A percentile compares a stretch with the other conserved stretches of the same genome.
Conservation (phyloP, 495 filamentous ascomycete genomes). For the Cairneyella variabilis region DNA sequence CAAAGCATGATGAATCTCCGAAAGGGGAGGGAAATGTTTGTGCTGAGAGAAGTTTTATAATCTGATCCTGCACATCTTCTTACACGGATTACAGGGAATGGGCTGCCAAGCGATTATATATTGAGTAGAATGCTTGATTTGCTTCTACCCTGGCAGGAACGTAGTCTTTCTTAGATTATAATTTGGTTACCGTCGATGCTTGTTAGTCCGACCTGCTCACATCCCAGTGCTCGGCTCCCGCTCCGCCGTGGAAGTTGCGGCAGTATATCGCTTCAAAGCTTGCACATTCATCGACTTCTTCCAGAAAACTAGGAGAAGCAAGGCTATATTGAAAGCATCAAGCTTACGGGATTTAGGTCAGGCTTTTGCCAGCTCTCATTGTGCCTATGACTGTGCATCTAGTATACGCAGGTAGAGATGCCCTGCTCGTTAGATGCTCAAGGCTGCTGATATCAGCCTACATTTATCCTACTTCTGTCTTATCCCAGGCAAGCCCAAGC, state of each 20-base stretch:
- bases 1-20: conserved; percentile 11
- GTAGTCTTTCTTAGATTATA: conserved; percentile 12
- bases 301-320: no score
- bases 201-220: conserved; percentile 6
- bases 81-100: no score
- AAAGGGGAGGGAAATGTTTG: background rate
- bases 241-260: conserved; percentile 14
- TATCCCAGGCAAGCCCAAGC: no score
- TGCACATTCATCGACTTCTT: conserved; percentile 11
- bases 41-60: background rate
- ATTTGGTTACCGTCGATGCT: conserved; percentile 8
- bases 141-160: conserved; percentile 10
- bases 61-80: no score
- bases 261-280: conserved; percentile 8
- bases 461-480: background rate
- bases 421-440: no score
- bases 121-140: no score
- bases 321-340: no score
- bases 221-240: conserved; percentile 5
- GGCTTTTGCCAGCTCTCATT: background rate
- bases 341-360: no score
- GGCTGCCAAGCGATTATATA: no score
- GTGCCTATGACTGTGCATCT: conserved; percentile 2
- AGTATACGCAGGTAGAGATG: no score
- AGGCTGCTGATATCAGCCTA: background rate